Base-by-base conservation (phyloP, 192 early-diverging fungal species). In the Gaertneriomyces semiglobifer region DNA sequence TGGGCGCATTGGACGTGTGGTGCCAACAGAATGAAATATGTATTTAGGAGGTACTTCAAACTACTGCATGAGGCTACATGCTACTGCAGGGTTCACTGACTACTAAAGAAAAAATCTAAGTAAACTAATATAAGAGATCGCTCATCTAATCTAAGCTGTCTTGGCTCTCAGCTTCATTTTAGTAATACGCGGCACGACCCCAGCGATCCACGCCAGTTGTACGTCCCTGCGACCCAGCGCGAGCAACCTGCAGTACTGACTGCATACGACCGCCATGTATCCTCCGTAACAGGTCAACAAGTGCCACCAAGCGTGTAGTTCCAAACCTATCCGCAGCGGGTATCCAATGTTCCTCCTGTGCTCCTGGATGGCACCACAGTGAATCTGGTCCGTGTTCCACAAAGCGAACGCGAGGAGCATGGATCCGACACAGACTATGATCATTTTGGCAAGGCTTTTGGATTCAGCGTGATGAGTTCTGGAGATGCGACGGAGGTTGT, bases 331-430 rank as follows among this genome's bases (percentile, higher is more conserved):
- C 18, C 78, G 72, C 39, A 87, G 45, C 16, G 76, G 71, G 18
- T 73, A 74, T 0, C 81, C 83, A 38, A 91, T 62, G 48, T 60
- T 62, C 12, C 52, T 64, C 19, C 88, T 67, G 44, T 75, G 44
- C 9, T 58, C 65, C 38, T 86, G 80, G 50, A 93, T 72, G 10
- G 73, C 44, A 46, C 67, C 60, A 66, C 92, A 93, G 43, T 77
- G 81, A n/a, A 77, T 70, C 69, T 92, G 92, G 74, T 93, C 92
- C 8, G 89, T 69, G 64, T 89, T 88, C 92, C 92, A 93, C 50
- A 92, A 73, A 1, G 79, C 53, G 67, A 91, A 91, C 3, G 83
- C 74, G 10, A 55, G 6, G 19, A 65, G 20, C 11, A 61, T 68
- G 19, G 20, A 60, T 44, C 16, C 56, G 25, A 55, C 60, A 41